Evolutionary conservation across 768 basidiomycete species (phyloP), one percentile per base, ranked within the genome.

Genomic region (Boletus bicolor): DNA sequence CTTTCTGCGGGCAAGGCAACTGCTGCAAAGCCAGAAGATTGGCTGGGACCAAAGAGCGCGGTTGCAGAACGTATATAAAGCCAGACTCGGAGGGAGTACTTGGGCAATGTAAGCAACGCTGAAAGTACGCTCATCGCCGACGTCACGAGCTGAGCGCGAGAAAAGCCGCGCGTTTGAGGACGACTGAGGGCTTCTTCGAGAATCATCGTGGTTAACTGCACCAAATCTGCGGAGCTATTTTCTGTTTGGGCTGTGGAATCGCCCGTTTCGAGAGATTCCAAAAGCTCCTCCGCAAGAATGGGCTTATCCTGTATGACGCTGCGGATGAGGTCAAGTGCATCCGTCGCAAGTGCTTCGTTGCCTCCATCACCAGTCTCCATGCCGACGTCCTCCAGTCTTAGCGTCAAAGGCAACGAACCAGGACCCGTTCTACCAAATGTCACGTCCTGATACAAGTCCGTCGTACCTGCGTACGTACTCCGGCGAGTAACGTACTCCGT

Each of bases 61-160:
- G 81, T 76, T 0, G 92, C 88, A 6, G 89, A 88, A 12, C 92
- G 85, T 19, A 95, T 81, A 64, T 89, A 94, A 10, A 93, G 76
- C 93, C 93, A 96, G 24, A 95, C 89, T 2, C 88, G 81, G 60
- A 84, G 83, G n/a, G 90, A 88, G 64, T 87, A 87, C 44, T 76
- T 78, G 1, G 89, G 89, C 12, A 90, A 73, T 1, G 85, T 82
- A 36, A 94, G 79, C 32, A 95, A 78, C 0, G 86, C 86, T 5
- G 89, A 79, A 19, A 96, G 80, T 12, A 95, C 86, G 51, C 85
- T 89, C 75, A 96, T 82, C 5, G 91, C 84, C 8, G 89, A 90
- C 3, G 88, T 87, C 58, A 91, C 86, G 56, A 92, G 77, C 41
- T 82, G 79, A 1, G 82, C 79, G 19, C 81, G 78, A 21, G 80